phyloP scores from a whole-genome alignment of 768 basidiomycete species.

The Lyophyllum atratum region DNA sequence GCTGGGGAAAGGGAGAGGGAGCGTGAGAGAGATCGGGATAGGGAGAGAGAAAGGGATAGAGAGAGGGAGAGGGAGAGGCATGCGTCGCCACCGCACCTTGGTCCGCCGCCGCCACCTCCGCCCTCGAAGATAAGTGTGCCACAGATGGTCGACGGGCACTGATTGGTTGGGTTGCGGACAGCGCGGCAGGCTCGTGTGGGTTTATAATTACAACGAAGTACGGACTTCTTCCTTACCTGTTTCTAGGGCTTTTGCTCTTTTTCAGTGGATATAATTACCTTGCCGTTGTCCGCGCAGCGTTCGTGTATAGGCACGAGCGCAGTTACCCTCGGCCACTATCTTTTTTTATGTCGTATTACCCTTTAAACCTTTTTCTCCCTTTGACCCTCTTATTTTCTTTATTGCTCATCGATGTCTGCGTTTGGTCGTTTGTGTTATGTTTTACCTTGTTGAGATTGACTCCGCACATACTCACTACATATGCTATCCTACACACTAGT shows the following conservation, averaged over 20 bases:
- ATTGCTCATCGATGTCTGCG: background rate
- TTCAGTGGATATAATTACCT: background rate
- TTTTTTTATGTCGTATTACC: background rate
- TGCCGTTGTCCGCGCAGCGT: background rate
- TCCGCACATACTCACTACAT: background rate
- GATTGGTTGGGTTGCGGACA: background rate
- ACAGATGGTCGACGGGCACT: constrained; percentile 43
- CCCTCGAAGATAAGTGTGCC: constrained; percentile 45
- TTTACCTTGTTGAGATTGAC: too few relatives aligned
- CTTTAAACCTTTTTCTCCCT: background rate
- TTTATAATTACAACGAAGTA: background rate
- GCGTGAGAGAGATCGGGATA: constrained; percentile 7
- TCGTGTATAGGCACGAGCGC: background rate
- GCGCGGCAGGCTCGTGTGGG: background rate
- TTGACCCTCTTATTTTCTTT: background rate
- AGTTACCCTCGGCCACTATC: background rate
- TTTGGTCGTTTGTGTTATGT: too few relatives aligned
- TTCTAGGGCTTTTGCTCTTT: background rate
- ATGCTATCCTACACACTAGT: background rate
- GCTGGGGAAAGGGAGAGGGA: constrained; percentile 29
- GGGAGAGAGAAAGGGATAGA: constrained; percentile 16
- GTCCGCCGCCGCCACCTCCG: constrained; percentile 26
- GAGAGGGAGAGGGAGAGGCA: constrained; percentile 26
- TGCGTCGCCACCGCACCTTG: constrained; percentile 30
- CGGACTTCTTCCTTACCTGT: background rate